phyloP scores from a whole-genome alignment of 805 yeast genomes.

The Sugiyamaella lignohabitans region DNA sequence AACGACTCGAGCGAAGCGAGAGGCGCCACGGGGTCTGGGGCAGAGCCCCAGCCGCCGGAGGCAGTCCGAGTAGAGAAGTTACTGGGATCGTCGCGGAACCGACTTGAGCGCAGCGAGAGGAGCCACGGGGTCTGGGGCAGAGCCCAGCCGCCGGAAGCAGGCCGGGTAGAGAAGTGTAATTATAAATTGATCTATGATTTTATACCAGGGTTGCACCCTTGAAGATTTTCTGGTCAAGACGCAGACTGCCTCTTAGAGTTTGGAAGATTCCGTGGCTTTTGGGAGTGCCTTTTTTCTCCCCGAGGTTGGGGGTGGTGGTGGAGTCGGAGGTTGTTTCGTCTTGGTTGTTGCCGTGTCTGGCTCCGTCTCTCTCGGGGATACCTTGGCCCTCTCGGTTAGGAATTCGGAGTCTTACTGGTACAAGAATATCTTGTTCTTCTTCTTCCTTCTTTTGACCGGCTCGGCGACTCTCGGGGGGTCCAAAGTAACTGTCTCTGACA shows the following conservation, averaged over 20 bases:
- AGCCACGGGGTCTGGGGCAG: neutral
- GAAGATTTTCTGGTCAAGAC: neutral
- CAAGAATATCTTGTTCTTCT: neutral
- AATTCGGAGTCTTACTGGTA: neutral
- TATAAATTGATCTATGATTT: too few relatives aligned
- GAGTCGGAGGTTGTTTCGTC: neutral
- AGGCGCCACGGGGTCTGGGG: too few relatives aligned
- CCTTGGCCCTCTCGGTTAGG: neutral
- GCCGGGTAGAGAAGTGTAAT: neutral
- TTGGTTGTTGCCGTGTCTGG: neutral
- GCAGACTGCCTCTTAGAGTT: neutral
- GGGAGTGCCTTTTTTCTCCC: neutral
- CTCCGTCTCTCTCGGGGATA: neutral
- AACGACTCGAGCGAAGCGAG: too few relatives aligned
- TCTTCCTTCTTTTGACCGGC: neutral
- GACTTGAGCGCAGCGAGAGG: neutral
- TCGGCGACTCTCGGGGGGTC: constrained; percentile 13
- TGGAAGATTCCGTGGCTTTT: neutral
- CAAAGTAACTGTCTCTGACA: constrained; percentile 15
- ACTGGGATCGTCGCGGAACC: too few relatives aligned
- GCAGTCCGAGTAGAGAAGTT: too few relatives aligned
- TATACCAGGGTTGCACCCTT: neutral
- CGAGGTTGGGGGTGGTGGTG: neutral
- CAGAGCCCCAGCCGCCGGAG: too few relatives aligned
- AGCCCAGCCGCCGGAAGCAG: neutral